phyloP scores from a whole-genome alignment of 176 grass and related monocot genomes.

The Miscanthus lutarioriparius region DNA sequence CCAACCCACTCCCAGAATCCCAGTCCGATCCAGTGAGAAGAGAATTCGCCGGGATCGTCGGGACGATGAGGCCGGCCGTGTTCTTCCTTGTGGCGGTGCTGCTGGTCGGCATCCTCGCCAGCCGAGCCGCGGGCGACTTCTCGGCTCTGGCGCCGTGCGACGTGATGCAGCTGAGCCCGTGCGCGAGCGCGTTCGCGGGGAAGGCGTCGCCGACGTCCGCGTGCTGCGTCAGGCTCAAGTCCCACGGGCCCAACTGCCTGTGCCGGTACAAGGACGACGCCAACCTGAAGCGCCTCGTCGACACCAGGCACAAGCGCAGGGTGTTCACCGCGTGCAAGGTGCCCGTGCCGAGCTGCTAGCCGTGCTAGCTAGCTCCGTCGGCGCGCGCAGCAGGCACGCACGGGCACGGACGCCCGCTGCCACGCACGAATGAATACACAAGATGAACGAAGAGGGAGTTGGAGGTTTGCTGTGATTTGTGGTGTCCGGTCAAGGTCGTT shows the following conservation, averaged over 20 bases:
- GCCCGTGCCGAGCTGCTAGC: constrained; percentile 33
- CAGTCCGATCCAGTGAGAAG: not conserved
- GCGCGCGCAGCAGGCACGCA: too few relatives aligned
- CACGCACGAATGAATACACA: not conserved
- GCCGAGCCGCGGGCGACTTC: not conserved
- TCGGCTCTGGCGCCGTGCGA: constrained; percentile 46
- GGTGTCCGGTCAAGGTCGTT: not conserved
- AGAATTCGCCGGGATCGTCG: not conserved
- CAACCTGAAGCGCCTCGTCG: constrained; percentile 57
- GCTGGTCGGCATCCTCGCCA: not conserved
- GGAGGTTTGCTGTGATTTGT: not conserved
- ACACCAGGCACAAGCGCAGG: constrained; percentile 63
- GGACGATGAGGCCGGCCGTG: constrained; percentile 21
- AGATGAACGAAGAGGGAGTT: not conserved
- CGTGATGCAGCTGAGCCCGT: constrained; percentile 62
- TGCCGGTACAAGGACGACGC: constrained; percentile 75
- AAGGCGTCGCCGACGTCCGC: constrained; percentile 33
- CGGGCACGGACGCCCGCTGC: not conserved
- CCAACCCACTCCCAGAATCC: not conserved
- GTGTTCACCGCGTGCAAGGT: constrained; percentile 56
- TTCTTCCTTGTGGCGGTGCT: not conserved
- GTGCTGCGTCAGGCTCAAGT: constrained; percentile 64
- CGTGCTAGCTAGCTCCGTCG: not conserved
- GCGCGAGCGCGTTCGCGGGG: constrained; percentile 54
- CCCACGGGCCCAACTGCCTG: constrained; percentile 62